phyloP scores from a whole-genome alignment of 73 alveolate species.

The Paraurostyla sp. region DNA sequence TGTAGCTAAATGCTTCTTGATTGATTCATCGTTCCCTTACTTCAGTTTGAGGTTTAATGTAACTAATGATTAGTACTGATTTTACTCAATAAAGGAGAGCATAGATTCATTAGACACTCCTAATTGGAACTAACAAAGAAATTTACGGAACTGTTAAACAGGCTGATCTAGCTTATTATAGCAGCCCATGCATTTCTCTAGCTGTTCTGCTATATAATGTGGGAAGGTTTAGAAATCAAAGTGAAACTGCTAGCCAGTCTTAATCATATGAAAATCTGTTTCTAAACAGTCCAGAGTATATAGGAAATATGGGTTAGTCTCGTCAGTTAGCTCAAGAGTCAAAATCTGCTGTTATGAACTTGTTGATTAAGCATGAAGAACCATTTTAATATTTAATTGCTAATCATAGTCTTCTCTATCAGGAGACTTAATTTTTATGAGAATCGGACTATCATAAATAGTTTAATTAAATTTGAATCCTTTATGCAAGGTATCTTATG shows the following conservation, averaged over 20 bases:
- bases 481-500: no score
- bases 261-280: conserved; percentile 69
- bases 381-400: conserved; percentile 10
- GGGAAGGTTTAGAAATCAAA: conserved; percentile 71
- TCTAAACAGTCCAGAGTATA: conserved; percentile 72
- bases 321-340: conserved; percentile 71
- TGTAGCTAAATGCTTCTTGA: conserved; percentile 65
- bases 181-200: conserved; percentile 42
- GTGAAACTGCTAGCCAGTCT: conserved; percentile 56
- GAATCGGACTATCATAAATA: conserved; percentile 44
- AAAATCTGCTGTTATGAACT: conserved; percentile 55
- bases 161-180: not conserved
- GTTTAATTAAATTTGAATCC: conserved; percentile 21
- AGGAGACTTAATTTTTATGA: conserved; percentile 43
- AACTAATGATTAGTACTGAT: conserved; percentile 44
- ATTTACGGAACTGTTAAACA: not conserved
- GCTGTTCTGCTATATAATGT: conserved; percentile 5
- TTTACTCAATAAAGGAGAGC: conserved; percentile 50
- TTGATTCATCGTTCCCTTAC: conserved; percentile 73
- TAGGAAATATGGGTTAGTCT: conserved; percentile 75
- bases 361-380: not conserved
- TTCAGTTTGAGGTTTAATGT: conserved; percentile 29
- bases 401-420: conserved; percentile 65
- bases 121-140: not conserved
- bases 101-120: conserved; percentile 53